A percentile compares a stretch with the other conserved stretches of the same genome.
Conservation (phyloP, 2,329 filamentous ascomycete species). For the Aureobasidium sp. region DNA sequence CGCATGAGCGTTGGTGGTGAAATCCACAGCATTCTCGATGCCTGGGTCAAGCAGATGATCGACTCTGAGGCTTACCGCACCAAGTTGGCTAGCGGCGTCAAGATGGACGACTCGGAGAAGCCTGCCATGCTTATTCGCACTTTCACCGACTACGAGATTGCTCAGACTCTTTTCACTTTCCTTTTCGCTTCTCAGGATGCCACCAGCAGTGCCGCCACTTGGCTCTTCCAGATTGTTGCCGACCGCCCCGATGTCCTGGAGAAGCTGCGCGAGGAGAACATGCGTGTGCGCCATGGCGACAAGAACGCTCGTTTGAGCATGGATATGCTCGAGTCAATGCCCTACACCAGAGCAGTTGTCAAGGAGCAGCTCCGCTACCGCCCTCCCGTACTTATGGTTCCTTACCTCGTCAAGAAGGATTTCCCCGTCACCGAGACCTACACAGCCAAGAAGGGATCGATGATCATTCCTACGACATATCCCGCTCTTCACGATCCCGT, state of each 20-base stretch:
- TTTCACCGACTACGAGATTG: slow-evolving; percentile 85
- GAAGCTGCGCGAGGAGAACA: slow-evolving; percentile 72
- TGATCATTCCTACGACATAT: slow-evolving; percentile 90
- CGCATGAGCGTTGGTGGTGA: slow-evolving; percentile 72
- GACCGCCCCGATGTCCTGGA: slow-evolving; percentile 86
- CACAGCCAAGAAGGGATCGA: slow-evolving; percentile 86
- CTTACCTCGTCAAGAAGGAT: slow-evolving; percentile 87
- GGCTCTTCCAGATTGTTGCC: slow-evolving; percentile 90
- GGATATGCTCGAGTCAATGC: slow-evolving; percentile 80
- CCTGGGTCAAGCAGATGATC: slow-evolving; percentile 83
- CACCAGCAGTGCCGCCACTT: slow-evolving; percentile 85
- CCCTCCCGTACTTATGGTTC: slow-evolving; percentile 94
- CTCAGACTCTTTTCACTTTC: slow-evolving; percentile 91
- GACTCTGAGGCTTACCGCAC: slow-evolving; percentile 76
- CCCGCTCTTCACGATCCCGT: slow-evolving; percentile 86
- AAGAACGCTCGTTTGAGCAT: slow-evolving; percentile 62
- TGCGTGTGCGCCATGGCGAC: slow-evolving; percentile 66
- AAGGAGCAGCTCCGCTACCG: slow-evolving; percentile 88
- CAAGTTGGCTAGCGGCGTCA: slow-evolving; percentile 63
- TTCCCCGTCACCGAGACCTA: slow-evolving; percentile 85
- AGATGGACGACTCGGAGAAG: slow-evolving; percentile 59
- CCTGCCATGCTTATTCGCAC: slow-evolving; percentile 73
- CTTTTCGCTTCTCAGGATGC: slow-evolving; percentile 96
- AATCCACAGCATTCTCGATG: slow-evolving; percentile 88
- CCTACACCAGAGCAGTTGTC: slow-evolving; percentile 85